Evolutionary conservation across 208 protist genomes (phyloP).

Genomic region (Trichomonas tenax): DNA sequence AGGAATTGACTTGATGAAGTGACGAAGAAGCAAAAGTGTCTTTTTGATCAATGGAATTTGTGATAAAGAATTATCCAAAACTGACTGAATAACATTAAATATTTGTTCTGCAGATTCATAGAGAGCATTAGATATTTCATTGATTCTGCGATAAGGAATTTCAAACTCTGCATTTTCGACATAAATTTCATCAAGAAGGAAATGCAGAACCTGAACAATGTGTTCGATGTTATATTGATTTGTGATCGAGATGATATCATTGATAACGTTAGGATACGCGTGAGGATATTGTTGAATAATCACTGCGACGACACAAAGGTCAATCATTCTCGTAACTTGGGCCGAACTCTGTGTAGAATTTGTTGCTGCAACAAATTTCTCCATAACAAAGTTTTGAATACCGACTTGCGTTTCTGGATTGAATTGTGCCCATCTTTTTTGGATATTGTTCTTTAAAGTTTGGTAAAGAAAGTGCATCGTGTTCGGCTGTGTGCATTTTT

Average conservation of each 20-base stretch:
- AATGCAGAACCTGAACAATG: background rate
- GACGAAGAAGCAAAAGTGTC: background rate
- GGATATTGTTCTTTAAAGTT: background rate
- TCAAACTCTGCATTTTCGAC: background rate
- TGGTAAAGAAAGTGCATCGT: background rate
- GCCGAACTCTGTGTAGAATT: background rate
- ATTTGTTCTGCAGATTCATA: background rate
- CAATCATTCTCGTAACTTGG: background rate
- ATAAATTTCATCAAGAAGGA: background rate
- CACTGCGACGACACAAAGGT: background rate
- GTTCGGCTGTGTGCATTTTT: background rate
- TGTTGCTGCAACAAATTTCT: background rate
- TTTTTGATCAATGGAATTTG: background rate
- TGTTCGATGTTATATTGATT: background rate
- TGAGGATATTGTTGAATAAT: background rate
- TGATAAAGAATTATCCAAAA: background rate
- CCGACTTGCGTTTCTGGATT: background rate
- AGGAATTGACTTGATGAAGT: background rate
- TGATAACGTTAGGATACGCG: background rate
- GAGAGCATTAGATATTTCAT: background rate
- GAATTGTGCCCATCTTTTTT: background rate
- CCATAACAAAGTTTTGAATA: background rate
- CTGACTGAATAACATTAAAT: background rate
- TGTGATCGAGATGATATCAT: background rate
- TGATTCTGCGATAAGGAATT: background rate